phyloP scores from a whole-genome alignment of 768 basidiomycete genomes.

The Pleurotus sapidus region DNA sequence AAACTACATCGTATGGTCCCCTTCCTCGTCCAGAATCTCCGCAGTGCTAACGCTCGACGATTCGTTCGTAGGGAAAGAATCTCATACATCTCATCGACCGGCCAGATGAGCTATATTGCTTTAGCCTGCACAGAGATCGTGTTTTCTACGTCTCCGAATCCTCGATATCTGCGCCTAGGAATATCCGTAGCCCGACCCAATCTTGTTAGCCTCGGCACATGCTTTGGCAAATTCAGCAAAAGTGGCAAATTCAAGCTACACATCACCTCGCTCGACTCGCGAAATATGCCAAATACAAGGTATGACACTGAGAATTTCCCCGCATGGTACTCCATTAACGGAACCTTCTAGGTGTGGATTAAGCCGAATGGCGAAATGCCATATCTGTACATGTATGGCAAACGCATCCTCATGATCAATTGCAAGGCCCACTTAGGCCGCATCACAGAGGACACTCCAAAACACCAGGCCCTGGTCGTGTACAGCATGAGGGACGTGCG shows the following conservation, averaged over 20 bases:
- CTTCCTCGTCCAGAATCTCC: not conserved
- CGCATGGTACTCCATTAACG: not conserved
- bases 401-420: constrained; percentile 94
- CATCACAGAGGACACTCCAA: constrained; percentile 98
- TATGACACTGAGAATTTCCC: constrained; percentile 25
- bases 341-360: constrained; percentile 80
- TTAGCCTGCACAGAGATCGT: constrained; percentile 90
- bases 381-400: constrained; percentile 97
- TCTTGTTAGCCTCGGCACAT: constrained; percentile 90
- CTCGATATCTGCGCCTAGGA: constrained; percentile 87
- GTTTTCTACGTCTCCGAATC: constrained; percentile 97
- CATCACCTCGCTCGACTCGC: constrained; percentile 90
- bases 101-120: constrained; percentile 92
- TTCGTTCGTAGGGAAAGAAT: constrained; percentile 79
- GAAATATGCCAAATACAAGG: constrained; percentile 98
- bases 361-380: constrained; percentile 99
- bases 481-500: constrained; percentile 95
- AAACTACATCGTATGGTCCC: constrained; percentile 81
- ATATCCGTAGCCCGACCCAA: constrained; percentile 92
- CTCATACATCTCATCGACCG: constrained; percentile 94
- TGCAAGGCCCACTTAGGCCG: constrained; percentile 99
- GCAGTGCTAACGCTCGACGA: constrained; percentile 1
- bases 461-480: constrained; percentile 97
- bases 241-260: constrained; percentile 97
- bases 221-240: constrained; percentile 97